phyloP scores from a whole-genome alignment of 2,329 filamentous ascomycete genomes.

The Penicillium sp. region DNA sequence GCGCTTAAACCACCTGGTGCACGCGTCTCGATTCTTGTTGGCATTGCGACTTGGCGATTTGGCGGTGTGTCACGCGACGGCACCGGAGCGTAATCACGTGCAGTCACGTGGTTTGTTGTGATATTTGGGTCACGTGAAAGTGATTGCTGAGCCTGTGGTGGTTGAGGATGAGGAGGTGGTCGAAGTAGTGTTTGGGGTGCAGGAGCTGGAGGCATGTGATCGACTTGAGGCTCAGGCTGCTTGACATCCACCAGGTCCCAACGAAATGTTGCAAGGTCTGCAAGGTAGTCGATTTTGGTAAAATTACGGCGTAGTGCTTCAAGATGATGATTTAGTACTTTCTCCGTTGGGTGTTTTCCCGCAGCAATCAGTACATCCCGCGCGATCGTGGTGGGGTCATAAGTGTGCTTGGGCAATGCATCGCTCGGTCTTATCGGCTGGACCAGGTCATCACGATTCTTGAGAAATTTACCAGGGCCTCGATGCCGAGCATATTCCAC shows the following conservation, averaged over 20 bases:
- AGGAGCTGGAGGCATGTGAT: conserved; percentile 15
- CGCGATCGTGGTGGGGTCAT: conserved; percentile 62
- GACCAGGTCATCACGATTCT: conserved; percentile 39
- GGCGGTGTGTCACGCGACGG: conserved; percentile 1
- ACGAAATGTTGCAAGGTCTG: conserved; percentile 57
- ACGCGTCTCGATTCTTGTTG: neutral
- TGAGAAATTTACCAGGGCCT: conserved; percentile 21
- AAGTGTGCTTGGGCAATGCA: conserved; percentile 48
- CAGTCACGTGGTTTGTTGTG: neutral
- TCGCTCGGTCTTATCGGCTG: conserved; percentile 43
- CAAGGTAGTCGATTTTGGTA: conserved; percentile 41
- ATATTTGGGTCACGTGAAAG: neutral
- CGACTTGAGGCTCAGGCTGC: neutral
- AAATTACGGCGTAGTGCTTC: conserved; percentile 47
- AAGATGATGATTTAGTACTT: conserved; percentile 60
- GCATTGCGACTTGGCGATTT: neutral
- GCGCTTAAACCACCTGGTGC: neutral
- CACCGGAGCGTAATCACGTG: conserved; percentile 12
- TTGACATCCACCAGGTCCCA: conserved; percentile 59
- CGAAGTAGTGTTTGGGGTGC: neutral
- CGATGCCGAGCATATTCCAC: neutral
- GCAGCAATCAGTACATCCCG: conserved; percentile 62
- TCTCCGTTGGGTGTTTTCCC: conserved; percentile 60
- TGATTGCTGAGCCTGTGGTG: neutral
- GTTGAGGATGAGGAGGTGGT: neutral